Conservation (phyloP, 345 rosid species). For the Laguncularia racemosa region DNA sequence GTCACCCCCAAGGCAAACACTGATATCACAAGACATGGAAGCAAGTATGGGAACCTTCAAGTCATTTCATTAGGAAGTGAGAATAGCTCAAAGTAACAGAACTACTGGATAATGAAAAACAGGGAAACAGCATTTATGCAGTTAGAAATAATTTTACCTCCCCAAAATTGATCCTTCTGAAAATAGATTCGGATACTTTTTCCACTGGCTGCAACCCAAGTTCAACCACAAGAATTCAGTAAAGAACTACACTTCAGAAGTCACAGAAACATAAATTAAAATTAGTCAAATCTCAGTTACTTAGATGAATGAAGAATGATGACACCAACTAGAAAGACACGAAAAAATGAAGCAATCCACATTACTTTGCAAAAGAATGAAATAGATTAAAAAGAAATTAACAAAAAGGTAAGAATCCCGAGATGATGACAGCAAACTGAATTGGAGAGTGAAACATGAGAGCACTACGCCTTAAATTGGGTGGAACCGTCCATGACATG, state of each 20-base stretch:
- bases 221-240: too few relatives aligned
- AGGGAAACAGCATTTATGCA: too few relatives aligned
- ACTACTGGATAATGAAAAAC: not conserved
- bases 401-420: too few relatives aligned
- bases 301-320: not conserved
- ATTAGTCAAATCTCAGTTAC: not conserved
- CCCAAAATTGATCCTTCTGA: slow-evolving; percentile 44
- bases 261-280: not conserved
- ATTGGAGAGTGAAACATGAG: too few relatives aligned
- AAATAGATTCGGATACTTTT: slow-evolving; percentile 53
- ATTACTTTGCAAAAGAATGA: too few relatives aligned
- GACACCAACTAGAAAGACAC: not conserved
- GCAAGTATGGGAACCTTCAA: slow-evolving; percentile 72
- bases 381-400: too few relatives aligned
- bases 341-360: too few relatives aligned
- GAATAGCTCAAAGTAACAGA: slow-evolving; percentile 2
- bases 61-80: slow-evolving; percentile 9
- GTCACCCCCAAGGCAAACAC: slow-evolving; percentile 39
- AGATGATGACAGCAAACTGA: too few relatives aligned
- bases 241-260: not conserved
- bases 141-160: slow-evolving; percentile 30
- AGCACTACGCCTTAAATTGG: too few relatives aligned
- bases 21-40: slow-evolving; percentile 70
- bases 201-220: slow-evolving; percentile 66
- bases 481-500: too few relatives aligned